Base-by-base conservation (phyloP, 116 monocot species). In the Phalaenopsis hybrid region DNA sequence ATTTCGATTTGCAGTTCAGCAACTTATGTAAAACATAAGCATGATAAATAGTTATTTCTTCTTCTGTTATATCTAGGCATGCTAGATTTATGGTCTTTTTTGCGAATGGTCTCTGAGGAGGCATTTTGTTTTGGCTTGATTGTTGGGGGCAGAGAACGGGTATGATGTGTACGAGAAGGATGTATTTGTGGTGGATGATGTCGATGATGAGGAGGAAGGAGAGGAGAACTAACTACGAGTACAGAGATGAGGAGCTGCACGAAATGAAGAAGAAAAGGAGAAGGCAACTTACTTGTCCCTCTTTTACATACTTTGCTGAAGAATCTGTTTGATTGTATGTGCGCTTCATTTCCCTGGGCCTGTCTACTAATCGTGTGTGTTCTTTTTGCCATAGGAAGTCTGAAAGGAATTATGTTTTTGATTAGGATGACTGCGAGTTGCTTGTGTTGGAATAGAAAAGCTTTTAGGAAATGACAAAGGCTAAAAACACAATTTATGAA, bases 151-250 rank as follows among this genome's bases (percentile, higher is more conserved):
- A 92, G 96, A 92, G 20, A 94, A 98, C 68, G 98, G 95, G 6
- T 90, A 93, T 68, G 90, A 95, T 81, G 98, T 95, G 82, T 95
- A 93, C 43, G 98, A 95, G 81, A 91, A 94, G 76, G 98, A 28
- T 82, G 98, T 88, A 4, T 98, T 98, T 78, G 95, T 95, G 87
- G 95, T 98, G 9, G 98, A 98, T 43, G 97, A 94, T 44, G 89
- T 76, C 4, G 96, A 97, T 21, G 96, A 96, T 8, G 96, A 92
- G 50, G 89, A 91, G 75, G 89, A 90, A 52, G 92, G 92, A 76
- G 91, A 88, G 48, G 85, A 84, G 21, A 88, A 82, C 34, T 82
- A 73, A 82, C 34, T 82, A 73, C 34, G 82, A 77, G 20, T 80
- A 86, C 37, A 84, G 85, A 12, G 94, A 91, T 25, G 90, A 90